These are phyloP conservation scores for Buddleja alternifolia DNA, from an alignment of 257 asterid species.

Conservation along the genomic window DNA sequence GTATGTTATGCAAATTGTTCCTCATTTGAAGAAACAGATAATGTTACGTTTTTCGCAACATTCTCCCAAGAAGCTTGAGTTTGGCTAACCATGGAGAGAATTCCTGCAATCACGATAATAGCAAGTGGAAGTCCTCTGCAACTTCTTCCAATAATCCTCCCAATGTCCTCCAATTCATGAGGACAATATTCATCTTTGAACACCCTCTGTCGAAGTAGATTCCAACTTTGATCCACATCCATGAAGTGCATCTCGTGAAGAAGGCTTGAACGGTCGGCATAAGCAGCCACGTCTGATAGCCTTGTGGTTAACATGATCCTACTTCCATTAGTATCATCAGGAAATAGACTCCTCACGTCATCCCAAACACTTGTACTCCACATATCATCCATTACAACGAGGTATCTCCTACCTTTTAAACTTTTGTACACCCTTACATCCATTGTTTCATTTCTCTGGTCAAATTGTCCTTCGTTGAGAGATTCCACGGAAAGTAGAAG, in stretches of 20 bases:
- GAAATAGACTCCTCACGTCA: conserved; percentile 2
- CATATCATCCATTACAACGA: conserved; percentile 20
- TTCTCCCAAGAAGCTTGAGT: background rate
- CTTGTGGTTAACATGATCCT: conserved; percentile 17
- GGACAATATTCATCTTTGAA: background rate
- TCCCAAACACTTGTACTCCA: conserved; percentile 27
- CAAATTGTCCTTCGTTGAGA: background rate
- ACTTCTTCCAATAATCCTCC: conserved; percentile 1
- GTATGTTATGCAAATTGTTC: conserved; percentile 21
- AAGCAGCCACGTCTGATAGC: conserved; percentile 4
- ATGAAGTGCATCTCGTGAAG: background rate
- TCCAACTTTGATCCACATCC: conserved; percentile 11
- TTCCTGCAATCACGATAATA: conserved; percentile 26
- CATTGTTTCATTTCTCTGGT: background rate
- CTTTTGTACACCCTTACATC: background rate
- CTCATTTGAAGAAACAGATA: background rate
- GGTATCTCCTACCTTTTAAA: conserved; percentile 10
- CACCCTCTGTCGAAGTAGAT: conserved; percentile 1
- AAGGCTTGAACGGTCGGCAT: background rate
- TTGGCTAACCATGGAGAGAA: background rate
- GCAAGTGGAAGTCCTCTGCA: conserved; percentile 29
- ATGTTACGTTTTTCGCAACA: conserved; percentile 1
- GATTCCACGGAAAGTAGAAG: background rate
- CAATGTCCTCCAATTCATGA: background rate
- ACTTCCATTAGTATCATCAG: conserved; percentile 20